Evolutionary conservation across 805 yeast species (phyloP).

Genomic region (Brettanomyces naardenensis): DNA sequence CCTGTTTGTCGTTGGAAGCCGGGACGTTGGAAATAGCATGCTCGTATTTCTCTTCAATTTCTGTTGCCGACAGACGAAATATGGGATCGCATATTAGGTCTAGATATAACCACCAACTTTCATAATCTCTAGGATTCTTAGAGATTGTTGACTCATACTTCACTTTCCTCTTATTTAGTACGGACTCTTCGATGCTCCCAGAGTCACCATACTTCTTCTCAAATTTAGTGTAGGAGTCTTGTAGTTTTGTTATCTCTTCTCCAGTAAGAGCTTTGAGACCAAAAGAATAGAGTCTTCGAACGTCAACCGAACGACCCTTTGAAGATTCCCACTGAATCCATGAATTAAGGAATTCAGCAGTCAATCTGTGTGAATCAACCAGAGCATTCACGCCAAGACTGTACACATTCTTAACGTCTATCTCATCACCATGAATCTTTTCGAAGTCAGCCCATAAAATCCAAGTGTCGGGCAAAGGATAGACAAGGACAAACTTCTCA

Average conservation of each 20-base stretch:
- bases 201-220: slow-evolving; percentile 58
- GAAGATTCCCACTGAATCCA: slow-evolving; percentile 73
- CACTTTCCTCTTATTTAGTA: slow-evolving; percentile 45
- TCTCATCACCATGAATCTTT: slow-evolving; percentile 35
- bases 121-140: slow-evolving; percentile 50
- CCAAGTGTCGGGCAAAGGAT: slow-evolving; percentile 58
- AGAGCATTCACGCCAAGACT: slow-evolving; percentile 58
- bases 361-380: slow-evolving; percentile 22
- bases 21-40: slow-evolving; percentile 37
- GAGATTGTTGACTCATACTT: slow-evolving; percentile 44
- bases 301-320: slow-evolving; percentile 54
- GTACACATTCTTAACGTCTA: slow-evolving; percentile 54
- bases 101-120: slow-evolving; percentile 77
- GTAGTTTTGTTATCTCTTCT: slow-evolving; percentile 28
- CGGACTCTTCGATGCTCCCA: slow-evolving; percentile 43
- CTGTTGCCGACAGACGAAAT: slow-evolving; percentile 17
- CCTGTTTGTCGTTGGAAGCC: slow-evolving; percentile 9
- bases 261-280: slow-evolving; percentile 35
- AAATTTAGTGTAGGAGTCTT: slow-evolving; percentile 43
- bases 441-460: slow-evolving; percentile 70
- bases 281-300: slow-evolving; percentile 46
- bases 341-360: slow-evolving; percentile 31
- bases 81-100: slow-evolving; percentile 36
- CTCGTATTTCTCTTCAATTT: slow-evolving; percentile 31
- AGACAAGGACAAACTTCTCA: slow-evolving; percentile 44